Base-by-base conservation (phyloP, 1,284 basidiomycete species). In the Ganoderma multipileum region DNA sequence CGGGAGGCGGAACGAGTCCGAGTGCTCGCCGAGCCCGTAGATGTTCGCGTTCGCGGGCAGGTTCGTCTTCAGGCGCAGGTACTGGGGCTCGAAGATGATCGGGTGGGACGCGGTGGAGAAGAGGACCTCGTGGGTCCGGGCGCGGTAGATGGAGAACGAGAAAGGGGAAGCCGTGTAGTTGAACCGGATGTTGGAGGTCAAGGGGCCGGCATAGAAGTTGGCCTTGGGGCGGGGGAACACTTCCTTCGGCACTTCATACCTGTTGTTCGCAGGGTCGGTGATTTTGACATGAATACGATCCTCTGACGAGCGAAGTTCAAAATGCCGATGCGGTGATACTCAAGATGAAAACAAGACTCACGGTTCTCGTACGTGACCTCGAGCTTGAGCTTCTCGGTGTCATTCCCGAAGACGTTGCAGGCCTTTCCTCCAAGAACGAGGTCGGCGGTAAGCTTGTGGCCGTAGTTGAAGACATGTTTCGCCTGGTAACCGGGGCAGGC, bases 11-110 rank as follows among this genome's bases (percentile, higher is more conserved):
- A 92, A 92, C 0, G 85, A 76, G 67, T 91, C 86, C 8, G 90
- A 89, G 77, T 91, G 89, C 76, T 95, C 92, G 26, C 92, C 93
- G 5, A 95, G 84, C 2, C 93, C 93, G 73, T 94, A 94, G 66
- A 94, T 85, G 79, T 94, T 92, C 54, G 92, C 87, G 47, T 86
- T 80, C 8, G 76, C 65, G 0, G 89, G 87, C 1, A 91, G 77
- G 65, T 71, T 75, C 30, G 88, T 89, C 78, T 89, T 89, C 65
- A 93, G 78, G 67, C 92, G 91, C 20, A 95, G 83, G 76, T 93
- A 95, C 78, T 94, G 93, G 18, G 91, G 87, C 76, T 94, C 92
- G 73, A 92, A 93, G 71, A 95, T 87, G 75, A 94, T 79, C 5
- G 89, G 82, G 73, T 89, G 84, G 2, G 81, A 81, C 1, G 80